These are phyloP conservation scores for Ormosia emarginata DNA, from an alignment of 306 rosid genomes.

Conservation along the genomic window DNA sequence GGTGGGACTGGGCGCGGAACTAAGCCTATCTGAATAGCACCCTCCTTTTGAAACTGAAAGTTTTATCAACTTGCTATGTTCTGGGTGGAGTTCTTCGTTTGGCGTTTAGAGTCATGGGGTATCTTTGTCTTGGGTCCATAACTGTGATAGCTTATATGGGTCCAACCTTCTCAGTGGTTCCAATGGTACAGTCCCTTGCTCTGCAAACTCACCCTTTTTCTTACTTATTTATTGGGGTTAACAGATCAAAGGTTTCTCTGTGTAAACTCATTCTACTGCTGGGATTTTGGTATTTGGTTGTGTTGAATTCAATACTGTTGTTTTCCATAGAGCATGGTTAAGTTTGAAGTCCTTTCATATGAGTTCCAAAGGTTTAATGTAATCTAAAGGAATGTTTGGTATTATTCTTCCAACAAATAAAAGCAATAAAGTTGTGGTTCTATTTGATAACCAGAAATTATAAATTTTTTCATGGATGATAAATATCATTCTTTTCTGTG, in stretches of 20 bases:
- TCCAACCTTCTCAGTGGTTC: slow-evolving; percentile 30
- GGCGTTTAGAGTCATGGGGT: slow-evolving; percentile 28
- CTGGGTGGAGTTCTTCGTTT: slow-evolving; percentile 1
- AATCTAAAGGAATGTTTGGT: background rate
- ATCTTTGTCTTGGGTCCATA: slow-evolving; percentile 13
- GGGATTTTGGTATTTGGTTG: slow-evolving; percentile 13
- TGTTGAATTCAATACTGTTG: slow-evolving; percentile 10
- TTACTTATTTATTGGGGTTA: background rate
- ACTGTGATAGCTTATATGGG: slow-evolving; percentile 15
- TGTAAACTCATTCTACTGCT: background rate
- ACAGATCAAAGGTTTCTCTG: background rate
- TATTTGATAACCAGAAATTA: background rate
- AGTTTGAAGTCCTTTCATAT: slow-evolving; percentile 6
- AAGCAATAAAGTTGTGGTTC: background rate
- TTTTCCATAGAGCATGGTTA: slow-evolving; percentile 3
- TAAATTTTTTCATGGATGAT: background rate
- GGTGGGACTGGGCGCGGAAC: slow-evolving; percentile 42
- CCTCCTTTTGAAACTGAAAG: slow-evolving; percentile 22
- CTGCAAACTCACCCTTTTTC: background rate
- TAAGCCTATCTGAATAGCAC: slow-evolving; percentile 48
- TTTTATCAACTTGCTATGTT: background rate
- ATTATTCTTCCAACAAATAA: background rate
- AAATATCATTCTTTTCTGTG: background rate
- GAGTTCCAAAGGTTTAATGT: background rate
- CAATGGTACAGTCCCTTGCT: slow-evolving; percentile 36